Conservation (phyloP, 257 asterid species). For the Nicotiana knightiana region DNA sequence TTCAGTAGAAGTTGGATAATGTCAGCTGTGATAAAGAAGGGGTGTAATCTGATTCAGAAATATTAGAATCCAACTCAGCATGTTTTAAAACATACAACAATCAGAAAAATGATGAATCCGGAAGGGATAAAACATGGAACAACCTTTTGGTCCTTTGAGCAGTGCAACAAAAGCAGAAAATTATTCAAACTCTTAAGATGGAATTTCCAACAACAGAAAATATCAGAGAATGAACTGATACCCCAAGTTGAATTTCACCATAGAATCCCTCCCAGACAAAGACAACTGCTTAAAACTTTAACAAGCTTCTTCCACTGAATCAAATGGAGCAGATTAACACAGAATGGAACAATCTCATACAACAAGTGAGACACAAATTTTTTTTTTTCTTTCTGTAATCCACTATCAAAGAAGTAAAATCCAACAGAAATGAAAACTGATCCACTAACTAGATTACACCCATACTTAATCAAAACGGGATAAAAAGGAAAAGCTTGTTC, state of each 20-base stretch:
- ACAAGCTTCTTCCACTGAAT: constrained; percentile 13
- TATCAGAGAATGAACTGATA: constrained; percentile 30
- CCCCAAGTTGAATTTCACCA: constrained; percentile 10
- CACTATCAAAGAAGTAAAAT: no score
- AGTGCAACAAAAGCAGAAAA: constrained; percentile 27
- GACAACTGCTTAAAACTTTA: neutral
- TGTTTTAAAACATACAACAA: constrained; percentile 8
- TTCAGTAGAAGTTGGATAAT: constrained; percentile 6
- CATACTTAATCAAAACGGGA: neutral
- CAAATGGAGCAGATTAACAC: neutral
- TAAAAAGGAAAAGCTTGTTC: constrained; percentile 4
- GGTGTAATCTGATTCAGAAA: constrained; percentile 51
- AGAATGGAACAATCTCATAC: neutral
- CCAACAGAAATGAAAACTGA: no score
- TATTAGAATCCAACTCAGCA: constrained; percentile 12
- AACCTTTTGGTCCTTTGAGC: constrained; percentile 14
- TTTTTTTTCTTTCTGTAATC: no score
- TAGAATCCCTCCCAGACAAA: constrained; percentile 5
- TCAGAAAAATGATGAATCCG: constrained; percentile 29
- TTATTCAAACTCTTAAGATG: constrained; percentile 35
- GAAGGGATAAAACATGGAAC: constrained; percentile 12
- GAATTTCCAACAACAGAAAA: constrained; percentile 34
- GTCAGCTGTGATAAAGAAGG: constrained; percentile 18
- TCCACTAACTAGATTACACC: neutral
- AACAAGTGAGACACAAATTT: no score